Percentiles rank a stretch among this genome's conserved stretches.
Conservation (phyloP, 768 basidiomycete species). For the Lactarius pseudohatsudake region DNA sequence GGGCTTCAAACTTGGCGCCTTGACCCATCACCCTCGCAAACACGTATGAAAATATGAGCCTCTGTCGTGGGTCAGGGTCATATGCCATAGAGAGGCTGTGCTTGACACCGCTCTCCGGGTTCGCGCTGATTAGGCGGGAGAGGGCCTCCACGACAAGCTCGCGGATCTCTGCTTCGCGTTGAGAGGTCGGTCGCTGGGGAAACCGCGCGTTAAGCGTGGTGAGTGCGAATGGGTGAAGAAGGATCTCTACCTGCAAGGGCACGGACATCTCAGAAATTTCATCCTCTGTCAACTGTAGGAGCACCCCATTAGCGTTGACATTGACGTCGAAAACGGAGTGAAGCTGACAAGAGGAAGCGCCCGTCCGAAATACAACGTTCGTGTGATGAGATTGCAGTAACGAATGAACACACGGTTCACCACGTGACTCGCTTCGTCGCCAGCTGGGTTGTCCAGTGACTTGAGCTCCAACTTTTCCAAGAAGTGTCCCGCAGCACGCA, state of each 20-base stretch:
- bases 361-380: constrained; percentile 55
- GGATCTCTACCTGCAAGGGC: constrained; percentile 1
- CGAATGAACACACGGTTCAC: constrained; percentile 78
- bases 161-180: constrained; percentile 50
- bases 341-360: constrained; percentile 39
- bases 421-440: constrained; percentile 65
- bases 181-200: constrained; percentile 19
- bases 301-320: constrained; percentile 1
- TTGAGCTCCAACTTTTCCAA: constrained; percentile 73
- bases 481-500: constrained; percentile 73
- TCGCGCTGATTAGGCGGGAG: constrained; percentile 77
- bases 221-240: neutral
- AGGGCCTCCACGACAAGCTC: constrained; percentile 79
- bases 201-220: neutral
- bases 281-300: constrained; percentile 13
- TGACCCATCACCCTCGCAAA: constrained; percentile 79
- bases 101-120: constrained; percentile 86
- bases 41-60: constrained; percentile 80
- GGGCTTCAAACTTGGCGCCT: constrained; percentile 72
- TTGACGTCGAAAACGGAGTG: neutral
- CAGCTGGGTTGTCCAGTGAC: constrained; percentile 52
- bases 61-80: constrained; percentile 63
- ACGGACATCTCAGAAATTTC: constrained; percentile 2
- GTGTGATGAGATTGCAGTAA: constrained; percentile 66
- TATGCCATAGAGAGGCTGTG: constrained; percentile 82